Conservation (phyloP, 164 flowering plant species). For the Annona squamosa region DNA sequence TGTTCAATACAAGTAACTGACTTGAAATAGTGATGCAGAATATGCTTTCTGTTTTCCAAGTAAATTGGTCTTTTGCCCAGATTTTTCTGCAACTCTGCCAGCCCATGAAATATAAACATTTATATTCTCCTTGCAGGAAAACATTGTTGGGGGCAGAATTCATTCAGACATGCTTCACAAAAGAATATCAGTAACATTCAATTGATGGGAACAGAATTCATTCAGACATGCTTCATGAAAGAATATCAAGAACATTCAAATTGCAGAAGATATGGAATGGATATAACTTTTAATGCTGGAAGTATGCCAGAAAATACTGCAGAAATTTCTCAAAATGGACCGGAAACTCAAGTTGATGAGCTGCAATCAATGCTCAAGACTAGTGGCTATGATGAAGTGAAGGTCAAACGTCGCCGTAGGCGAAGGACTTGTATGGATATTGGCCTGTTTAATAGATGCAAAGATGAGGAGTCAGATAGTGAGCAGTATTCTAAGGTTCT, state of each 20-base stretch:
- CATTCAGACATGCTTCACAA: slow-evolving; percentile 5
- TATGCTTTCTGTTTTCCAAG: not conserved
- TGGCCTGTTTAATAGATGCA: slow-evolving; percentile 20
- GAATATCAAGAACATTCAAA: slow-evolving; percentile 6
- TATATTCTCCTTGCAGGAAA: slow-evolving; percentile 2
- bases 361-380: slow-evolving; percentile 10
- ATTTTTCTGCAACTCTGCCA: not conserved
- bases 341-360: slow-evolving; percentile 14
- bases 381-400: slow-evolving; percentile 16
- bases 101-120: not conserved
- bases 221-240: slow-evolving; percentile 6
- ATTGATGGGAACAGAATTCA: slow-evolving; percentile 14
- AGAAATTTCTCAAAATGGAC: slow-evolving; percentile 4
- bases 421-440: slow-evolving; percentile 20
- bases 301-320: slow-evolving; percentile 7
- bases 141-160: slow-evolving; percentile 13
- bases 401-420: slow-evolving; percentile 17
- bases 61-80: not conserved
- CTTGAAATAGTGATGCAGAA: not conserved
- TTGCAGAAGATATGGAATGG: not conserved
- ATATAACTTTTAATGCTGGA: not conserved
- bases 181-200: slow-evolving; percentile 7
- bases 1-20: not conserved
- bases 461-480: slow-evolving; percentile 19
- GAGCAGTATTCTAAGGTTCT: slow-evolving; percentile 20